Percentiles rank a stretch among this genome's conserved stretches.
Conservation (phyloP, 2,329 filamentous ascomycete species). For the Clonostachys solani region DNA sequence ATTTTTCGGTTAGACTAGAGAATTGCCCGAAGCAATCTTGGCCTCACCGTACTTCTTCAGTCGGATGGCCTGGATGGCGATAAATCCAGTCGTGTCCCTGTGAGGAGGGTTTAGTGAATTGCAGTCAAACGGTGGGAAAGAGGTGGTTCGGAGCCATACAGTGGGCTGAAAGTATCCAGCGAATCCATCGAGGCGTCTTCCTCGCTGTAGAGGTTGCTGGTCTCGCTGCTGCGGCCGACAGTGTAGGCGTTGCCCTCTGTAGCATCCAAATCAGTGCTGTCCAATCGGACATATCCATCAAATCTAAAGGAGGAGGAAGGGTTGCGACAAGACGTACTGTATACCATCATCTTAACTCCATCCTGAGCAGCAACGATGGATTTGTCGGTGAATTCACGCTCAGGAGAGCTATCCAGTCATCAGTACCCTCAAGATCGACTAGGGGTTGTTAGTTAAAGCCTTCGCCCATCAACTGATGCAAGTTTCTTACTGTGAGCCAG, state of each 20-base stretch:
- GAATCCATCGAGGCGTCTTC: conserved; percentile 46
- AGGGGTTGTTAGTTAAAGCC: conserved; percentile 15
- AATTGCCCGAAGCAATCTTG: conserved; percentile 29
- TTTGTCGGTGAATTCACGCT: conserved; percentile 53
- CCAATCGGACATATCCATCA: too few relatives aligned
- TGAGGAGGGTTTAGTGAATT: conserved; percentile 47
- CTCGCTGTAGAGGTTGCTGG: conserved; percentile 46
- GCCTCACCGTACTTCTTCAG: conserved; percentile 41
- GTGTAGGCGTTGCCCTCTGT: conserved; percentile 45
- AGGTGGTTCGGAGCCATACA: conserved; percentile 22
- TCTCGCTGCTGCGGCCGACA: conserved; percentile 36
- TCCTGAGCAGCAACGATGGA: conserved; percentile 56
- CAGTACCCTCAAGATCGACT: conserved; percentile 43
- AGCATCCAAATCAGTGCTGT: background rate
- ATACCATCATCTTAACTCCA: conserved; percentile 24
- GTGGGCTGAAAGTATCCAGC: conserved; percentile 20
- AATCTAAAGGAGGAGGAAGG: too few relatives aligned
- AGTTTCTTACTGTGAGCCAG: background rate
- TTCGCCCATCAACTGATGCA: conserved; percentile 1
- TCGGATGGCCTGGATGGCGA: conserved; percentile 66
- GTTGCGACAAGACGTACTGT: conserved; percentile 6
- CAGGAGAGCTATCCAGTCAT: conserved; percentile 18
- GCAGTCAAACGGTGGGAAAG: conserved; percentile 33
- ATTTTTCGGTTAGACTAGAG: conserved; percentile 14
- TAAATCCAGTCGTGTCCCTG: conserved; percentile 65